Evolutionary conservation across 1,284 basidiomycete genomes (phyloP), one percentile per base, ranked within the genome.

Genomic region (Cutaneotrichosporon cavernicola): DNA sequence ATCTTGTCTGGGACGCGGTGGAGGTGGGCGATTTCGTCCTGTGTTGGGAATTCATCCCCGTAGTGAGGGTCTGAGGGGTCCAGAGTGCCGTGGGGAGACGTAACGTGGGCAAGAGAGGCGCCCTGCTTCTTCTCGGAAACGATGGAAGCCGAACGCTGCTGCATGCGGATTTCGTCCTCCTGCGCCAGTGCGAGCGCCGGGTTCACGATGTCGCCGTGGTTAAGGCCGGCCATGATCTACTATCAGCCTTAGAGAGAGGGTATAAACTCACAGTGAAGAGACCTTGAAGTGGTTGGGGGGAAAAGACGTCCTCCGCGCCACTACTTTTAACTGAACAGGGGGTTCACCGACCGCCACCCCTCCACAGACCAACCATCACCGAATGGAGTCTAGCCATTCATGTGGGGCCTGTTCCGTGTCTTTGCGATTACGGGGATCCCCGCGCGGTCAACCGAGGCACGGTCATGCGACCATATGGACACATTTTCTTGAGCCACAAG

Each of bases 1-100:
- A 64, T 21, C 22, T 46, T 31, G 36, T 59, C 63, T 5, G 63
- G 63, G 13, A 60, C n/a, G n/a, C 57, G 57, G 50, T 34, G 49
- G 32, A 65, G 64, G 3, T 53, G 52, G 30, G 22, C 30, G 2
- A 32, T 8, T 58, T 66, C 65, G 58, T 66, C 65, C 16, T 56
- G n/a, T 21, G 65, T 66, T 18, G 65, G 65, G 49, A 62, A 57
- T 40, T 57, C 56, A 14, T 57, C 56, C 5, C 40, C 56, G 30
- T 30, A 26, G 56, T 57, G 56, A 7, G 56, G 56, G 40, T 57
- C 40, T 1, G 8, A 18, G 31, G 30, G 18, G 56, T 57, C 56
- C 8, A 14, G 10, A 10, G 5, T 5, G 13, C 11, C 49, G 22
- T 30, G 2, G 6, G 49, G 22, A 21, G 49, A 50, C 22, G 22